Conservation (phyloP, 2,329 filamentous ascomycete genomes). For the Purpureocillium takamizusanense region DNA sequence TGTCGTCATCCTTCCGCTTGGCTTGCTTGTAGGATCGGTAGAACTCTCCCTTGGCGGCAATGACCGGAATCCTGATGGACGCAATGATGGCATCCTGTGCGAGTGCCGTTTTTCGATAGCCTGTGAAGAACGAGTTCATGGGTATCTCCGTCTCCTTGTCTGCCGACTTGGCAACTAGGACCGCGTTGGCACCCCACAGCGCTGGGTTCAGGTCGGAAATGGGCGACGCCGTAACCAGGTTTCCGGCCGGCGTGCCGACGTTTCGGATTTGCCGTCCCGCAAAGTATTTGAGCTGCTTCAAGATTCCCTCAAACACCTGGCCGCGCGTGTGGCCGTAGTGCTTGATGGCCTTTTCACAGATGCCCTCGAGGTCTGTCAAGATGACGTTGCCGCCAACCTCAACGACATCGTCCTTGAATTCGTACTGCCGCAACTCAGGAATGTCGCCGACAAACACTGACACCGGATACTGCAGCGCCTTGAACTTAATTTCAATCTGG, state of each 20-base stretch:
- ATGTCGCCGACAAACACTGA: constrained; percentile 95
- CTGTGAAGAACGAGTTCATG: constrained; percentile 87
- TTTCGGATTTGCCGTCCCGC: constrained; percentile 93
- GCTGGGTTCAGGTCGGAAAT: constrained; percentile 96
- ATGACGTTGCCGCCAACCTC: constrained; percentile 91
- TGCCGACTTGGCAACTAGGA: constrained; percentile 70
- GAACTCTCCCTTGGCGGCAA: constrained; percentile 67
- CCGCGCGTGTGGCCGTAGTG: constrained; percentile 63
- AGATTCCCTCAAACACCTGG: constrained; percentile 82
- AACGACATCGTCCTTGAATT: constrained; percentile 70
- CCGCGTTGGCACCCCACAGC: constrained; percentile 77
- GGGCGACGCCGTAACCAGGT: constrained; percentile 86
- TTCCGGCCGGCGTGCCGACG: constrained; percentile 93
- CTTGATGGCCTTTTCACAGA: constrained; percentile 69
- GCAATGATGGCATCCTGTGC: constrained; percentile 76
- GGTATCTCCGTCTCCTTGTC: constrained; percentile 72
- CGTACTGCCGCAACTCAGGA: constrained; percentile 74
- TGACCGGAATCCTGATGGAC: constrained; percentile 75
- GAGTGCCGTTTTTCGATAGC: constrained; percentile 79
- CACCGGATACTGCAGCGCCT: constrained; percentile 79
- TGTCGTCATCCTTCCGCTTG: constrained; percentile 96
- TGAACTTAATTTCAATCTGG: constrained; percentile 98
- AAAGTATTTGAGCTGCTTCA: constrained; percentile 92
- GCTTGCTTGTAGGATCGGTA: constrained; percentile 91
- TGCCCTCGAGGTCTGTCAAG: constrained; percentile 80